Evolutionary conservation across 306 rosid species (phyloP).

Genomic region (Psophocarpus tetragonolobus): DNA sequence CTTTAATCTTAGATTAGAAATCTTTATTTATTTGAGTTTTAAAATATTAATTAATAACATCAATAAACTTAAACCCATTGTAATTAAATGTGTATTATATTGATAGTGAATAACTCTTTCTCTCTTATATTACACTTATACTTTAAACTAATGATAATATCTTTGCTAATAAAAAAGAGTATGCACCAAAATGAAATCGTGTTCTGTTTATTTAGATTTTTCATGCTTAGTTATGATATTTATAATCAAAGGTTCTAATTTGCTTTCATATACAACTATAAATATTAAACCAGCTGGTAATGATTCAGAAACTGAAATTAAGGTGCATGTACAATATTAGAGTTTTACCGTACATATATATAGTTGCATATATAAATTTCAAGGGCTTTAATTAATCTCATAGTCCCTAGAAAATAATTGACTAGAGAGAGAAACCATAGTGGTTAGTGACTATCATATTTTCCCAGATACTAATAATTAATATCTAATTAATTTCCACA

Average conservation of each 20-base stretch:
- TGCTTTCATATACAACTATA: not conserved
- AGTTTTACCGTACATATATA: not conserved
- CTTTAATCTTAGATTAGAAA: too few species aligned
- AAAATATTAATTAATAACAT: too few species aligned
- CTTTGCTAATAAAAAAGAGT: not conserved
- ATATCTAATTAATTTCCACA: slow-evolving; percentile 3
- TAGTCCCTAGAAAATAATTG: not conserved
- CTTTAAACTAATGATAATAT: not conserved
- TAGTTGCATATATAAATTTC: not conserved
- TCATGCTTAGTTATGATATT: slow-evolving; percentile 3
- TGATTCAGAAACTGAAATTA: not conserved
- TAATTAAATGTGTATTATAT: too few species aligned
- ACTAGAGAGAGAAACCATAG: not conserved
- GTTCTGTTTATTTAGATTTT: not conserved
- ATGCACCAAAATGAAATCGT: not conserved
- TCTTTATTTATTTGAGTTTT: too few species aligned
- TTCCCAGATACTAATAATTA: too few species aligned
- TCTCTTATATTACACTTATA: not conserved
- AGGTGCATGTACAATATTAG: not conserved
- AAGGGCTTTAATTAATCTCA: not conserved
- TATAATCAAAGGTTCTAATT: not conserved
- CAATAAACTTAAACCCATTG: too few species aligned
- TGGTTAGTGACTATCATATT: slow-evolving; percentile 15
- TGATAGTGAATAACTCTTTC: too few species aligned
- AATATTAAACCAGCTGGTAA: not conserved